Percentiles rank a stretch among this genome's conserved stretches.
phyloP scores from a whole-genome alignment of 2,329 filamentous ascomycete genomes.

The Chrysosphaeria jannelii region DNA sequence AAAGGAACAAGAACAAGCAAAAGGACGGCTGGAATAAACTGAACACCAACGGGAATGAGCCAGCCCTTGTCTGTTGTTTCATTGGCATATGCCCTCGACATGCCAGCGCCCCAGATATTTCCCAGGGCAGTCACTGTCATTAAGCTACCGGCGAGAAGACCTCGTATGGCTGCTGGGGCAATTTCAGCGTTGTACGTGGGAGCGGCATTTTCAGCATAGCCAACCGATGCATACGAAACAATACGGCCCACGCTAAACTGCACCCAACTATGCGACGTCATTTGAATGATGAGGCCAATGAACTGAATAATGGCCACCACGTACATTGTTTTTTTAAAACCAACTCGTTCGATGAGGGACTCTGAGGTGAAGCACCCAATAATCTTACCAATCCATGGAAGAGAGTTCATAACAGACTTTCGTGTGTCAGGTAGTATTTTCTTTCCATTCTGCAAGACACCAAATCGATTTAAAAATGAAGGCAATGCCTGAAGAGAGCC shows the following conservation, averaged over 20 bases:
- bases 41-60: slow-evolving; percentile 11
- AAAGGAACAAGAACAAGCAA: slow-evolving; percentile 12
- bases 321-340: slow-evolving; percentile 5
- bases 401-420: slow-evolving; percentile 4
- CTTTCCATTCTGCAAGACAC: slow-evolving; percentile 1
- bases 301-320: slow-evolving; percentile 3
- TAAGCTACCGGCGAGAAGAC: slow-evolving; percentile 2
- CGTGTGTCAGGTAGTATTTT: slow-evolving; percentile 1
- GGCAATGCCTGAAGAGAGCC: slow-evolving; percentile 4
- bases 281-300: slow-evolving; percentile 3
- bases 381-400: slow-evolving; percentile 5
- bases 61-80: slow-evolving; percentile 7
- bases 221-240: slow-evolving; percentile 7
- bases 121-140: slow-evolving; percentile 3
- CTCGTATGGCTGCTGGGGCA: slow-evolving; percentile 2
- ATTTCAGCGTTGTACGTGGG: slow-evolving; percentile 4
- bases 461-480: slow-evolving; percentile 3
- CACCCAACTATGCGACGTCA: slow-evolving; percentile 4
- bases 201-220: slow-evolving; percentile 3
- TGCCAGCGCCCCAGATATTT: slow-evolving; percentile 5
- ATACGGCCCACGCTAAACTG: slow-evolving; percentile 5
- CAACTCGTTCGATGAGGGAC: slow-evolving; percentile 3
- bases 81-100: slow-evolving; percentile 6
- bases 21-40: slow-evolving; percentile 9
- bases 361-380: slow-evolving; percentile 3